Evolutionary conservation across 371 early-diverging fungal species (phyloP).

Genomic region (Mucor circinelloides): DNA sequence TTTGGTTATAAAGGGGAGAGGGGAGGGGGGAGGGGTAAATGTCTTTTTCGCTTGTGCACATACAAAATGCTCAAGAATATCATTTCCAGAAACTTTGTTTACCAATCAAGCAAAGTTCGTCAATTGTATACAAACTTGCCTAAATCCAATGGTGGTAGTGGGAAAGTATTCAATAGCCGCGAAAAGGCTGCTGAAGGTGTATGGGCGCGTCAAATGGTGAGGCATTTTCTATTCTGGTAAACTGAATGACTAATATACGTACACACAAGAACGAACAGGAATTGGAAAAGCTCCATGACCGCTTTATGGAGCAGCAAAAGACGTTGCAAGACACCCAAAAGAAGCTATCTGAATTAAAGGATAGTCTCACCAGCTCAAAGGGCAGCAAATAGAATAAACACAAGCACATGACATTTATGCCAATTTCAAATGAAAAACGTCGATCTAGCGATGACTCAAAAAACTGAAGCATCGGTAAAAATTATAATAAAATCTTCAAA

Average conservation of each 20-base stretch:
- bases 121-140: neutral
- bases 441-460: slow-evolving; percentile 3
- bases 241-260: neutral
- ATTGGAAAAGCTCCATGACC: neutral
- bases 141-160: neutral
- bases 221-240: neutral
- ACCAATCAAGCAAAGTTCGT: neutral
- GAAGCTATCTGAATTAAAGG: neutral
- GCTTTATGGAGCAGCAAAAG: neutral
- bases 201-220: neutral
- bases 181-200: neutral
- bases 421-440: slow-evolving; percentile 7
- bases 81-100: neutral
- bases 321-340: neutral
- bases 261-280: neutral
- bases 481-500: neutral
- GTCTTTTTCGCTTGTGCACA: neutral
- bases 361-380: neutral
- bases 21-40: too few relatives aligned
- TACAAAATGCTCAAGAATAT: neutral
- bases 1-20: neutral
- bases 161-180: neutral
- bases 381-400: neutral
- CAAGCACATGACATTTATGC: slow-evolving; percentile 5
- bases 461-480: neutral